These are phyloP conservation scores for Colletotrichum incanum DNA, from an alignment of 2,329 filamentous ascomycete species.

Conservation along the genomic window DNA sequence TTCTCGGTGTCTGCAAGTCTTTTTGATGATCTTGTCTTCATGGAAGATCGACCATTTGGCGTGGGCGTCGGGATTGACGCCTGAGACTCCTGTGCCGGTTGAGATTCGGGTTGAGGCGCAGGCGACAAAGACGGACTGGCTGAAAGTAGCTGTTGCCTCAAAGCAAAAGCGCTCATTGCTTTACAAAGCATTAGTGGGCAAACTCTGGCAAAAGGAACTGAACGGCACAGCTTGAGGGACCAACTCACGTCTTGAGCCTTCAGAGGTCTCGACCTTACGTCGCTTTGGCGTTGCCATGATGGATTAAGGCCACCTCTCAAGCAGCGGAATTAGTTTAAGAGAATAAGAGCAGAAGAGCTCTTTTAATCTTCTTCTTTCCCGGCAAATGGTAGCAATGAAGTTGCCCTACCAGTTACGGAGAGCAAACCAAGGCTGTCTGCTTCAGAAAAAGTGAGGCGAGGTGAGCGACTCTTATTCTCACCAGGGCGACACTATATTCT, in stretches of 20 bases:
- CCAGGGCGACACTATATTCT: not conserved
- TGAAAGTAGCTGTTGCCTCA: constrained; percentile 55
- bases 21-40: constrained; percentile 22
- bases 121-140: constrained; percentile 36
- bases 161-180: constrained; percentile 63
- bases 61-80: constrained; percentile 14
- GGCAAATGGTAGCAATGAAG: not conserved
- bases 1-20: constrained; percentile 9
- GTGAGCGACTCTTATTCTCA: not conserved
- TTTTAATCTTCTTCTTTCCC: not conserved
- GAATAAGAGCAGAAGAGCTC: not conserved
- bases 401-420: not conserved
- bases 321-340: not conserved
- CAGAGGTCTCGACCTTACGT: constrained; percentile 57
- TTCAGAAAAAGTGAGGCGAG: not conserved
- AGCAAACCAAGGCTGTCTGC: not conserved
- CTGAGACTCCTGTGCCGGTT: constrained; percentile 2
- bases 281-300: constrained; percentile 55
- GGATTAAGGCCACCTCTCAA: not conserved
- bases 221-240: not conserved
- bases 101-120: constrained; percentile 24
- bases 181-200: constrained; percentile 33
- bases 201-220: not conserved
- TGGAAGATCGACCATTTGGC: constrained; percentile 16
- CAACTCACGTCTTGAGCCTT: constrained; percentile 53